Evolutionary conservation across 2,329 filamentous ascomycete species (phyloP).

Genomic region (Penicillium hordei): DNA sequence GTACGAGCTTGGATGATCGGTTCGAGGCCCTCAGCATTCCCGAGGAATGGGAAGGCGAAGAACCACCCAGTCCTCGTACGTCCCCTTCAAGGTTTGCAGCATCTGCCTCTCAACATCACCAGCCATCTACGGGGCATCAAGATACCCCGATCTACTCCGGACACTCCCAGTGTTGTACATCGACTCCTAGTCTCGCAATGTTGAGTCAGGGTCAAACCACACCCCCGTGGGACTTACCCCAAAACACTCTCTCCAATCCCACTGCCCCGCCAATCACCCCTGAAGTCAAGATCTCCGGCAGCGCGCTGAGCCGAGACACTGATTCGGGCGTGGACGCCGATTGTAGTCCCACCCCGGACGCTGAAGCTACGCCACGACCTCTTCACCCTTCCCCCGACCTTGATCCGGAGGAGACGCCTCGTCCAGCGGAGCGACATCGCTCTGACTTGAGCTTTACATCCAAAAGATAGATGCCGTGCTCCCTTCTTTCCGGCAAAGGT

Average conservation of each 20-base stretch:
- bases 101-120: constrained; percentile 2
- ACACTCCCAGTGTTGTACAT: not conserved
- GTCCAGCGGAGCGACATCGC: constrained; percentile 27
- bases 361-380: constrained; percentile 37
- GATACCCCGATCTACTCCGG: constrained; percentile 25
- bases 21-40: constrained; percentile 37
- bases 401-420: constrained; percentile 30
- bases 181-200: constrained; percentile 12
- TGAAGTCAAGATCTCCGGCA: constrained; percentile 15
- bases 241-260: constrained; percentile 9
- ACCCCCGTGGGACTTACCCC: constrained; percentile 28
- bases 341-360: constrained; percentile 26
- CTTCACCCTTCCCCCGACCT: constrained; percentile 30
- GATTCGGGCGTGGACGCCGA: constrained; percentile 22
- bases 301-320: constrained; percentile 6
- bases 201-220: constrained; percentile 31
- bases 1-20: constrained; percentile 30
- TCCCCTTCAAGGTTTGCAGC: constrained; percentile 14
- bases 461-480: constrained; percentile 9
- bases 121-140: constrained; percentile 20
- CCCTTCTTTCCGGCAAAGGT: not conserved
- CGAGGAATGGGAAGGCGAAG: constrained; percentile 37
- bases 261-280: constrained; percentile 25
- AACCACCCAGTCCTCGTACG: constrained; percentile 27
- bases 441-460: constrained; percentile 10